Evolutionary conservation across 192 early-diverging fungal genomes (phyloP).

Genomic region (Entophlyctis helioformis): DNA sequence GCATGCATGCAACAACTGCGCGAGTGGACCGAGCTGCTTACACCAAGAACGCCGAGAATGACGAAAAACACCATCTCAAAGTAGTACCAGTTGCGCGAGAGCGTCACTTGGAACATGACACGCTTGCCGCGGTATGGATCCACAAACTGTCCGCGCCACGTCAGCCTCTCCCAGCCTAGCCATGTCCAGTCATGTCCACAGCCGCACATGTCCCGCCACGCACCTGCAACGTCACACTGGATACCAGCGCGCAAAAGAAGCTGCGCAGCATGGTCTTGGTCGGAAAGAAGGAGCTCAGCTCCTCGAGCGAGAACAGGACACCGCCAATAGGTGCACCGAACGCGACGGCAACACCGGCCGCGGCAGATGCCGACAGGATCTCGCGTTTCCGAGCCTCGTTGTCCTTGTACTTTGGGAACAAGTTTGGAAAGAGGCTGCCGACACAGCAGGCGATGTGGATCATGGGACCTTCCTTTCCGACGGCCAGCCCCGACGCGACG

Average conservation of each 20-base stretch:
- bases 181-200: not conserved
- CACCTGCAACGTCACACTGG: conserved; percentile 75
- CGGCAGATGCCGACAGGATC: conserved; percentile 78
- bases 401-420: conserved; percentile 82
- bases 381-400: conserved; percentile 91
- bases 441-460: conserved; percentile 85
- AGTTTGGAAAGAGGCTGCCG: conserved; percentile 71
- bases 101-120: conserved; percentile 61
- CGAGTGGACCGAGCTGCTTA: conserved; percentile 2
- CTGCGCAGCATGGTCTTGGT: conserved; percentile 89
- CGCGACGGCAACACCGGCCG: conserved; percentile 87
- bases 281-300: conserved; percentile 86
- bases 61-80: conserved; percentile 87
- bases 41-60: conserved; percentile 71
- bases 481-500: conserved; percentile 76
- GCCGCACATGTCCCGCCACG: not conserved
- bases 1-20: too few species aligned
- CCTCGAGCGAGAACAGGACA: conserved; percentile 86
- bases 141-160: conserved; percentile 37
- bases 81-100: conserved; percentile 78
- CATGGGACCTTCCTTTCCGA: conserved; percentile 95
- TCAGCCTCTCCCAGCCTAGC: not conserved
- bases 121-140: conserved; percentile 43
- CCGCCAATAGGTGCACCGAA: conserved; percentile 95
- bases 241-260: conserved; percentile 87